Base-by-base conservation (phyloP, 345 rosid species). In the Triadica sebifera region DNA sequence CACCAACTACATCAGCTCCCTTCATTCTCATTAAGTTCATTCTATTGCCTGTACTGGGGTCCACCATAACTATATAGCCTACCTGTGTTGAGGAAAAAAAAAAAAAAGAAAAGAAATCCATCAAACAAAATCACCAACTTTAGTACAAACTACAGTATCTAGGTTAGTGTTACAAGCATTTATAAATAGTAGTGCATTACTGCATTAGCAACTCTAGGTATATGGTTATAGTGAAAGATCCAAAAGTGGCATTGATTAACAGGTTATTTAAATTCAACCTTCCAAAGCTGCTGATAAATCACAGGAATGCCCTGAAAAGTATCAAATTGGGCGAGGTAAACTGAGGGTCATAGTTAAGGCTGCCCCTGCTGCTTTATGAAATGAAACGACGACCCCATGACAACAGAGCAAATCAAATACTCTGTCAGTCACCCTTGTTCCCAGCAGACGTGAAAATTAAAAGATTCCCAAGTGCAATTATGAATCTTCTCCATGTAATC, bases 41-140 rank as follows among this genome's bases (percentile, higher is more conserved):
- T 85, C 91, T 86, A 70, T 39, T 29, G 6, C 96, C 91, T 19
- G 92, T 85, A 17, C 62, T 76, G 73, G 84, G 91, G 75, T 95
- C 96, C 67, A 85, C 82, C 98, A 91, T 90, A 65, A 93, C 93
- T 67, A 93, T 87, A 83, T 93, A 95, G 67, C 99, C 99, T 70
- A 85, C 99, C 99, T 93, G 85, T 74, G 82, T 58, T 16, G 19
- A 3, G 19, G 2, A 53, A 13, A n/a, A 52, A 56, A 53, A 76
- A 20, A 12, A 12, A 46, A 22, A 46, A 12, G 73, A 46, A 22
- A 46, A 12, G 73, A 57, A 22, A 45, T 45, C 47, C 47, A 43
- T 43, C 47, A 43, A 7, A 43, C 22, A 37, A 4, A 5, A 19
- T 58, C 70, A 73, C 39, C 34, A 22, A 64, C 10, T 52, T 22